Base-by-base conservation (phyloP, 2,329 filamentous ascomycete genomes). In the Colletotrichum euphorbiae region DNA sequence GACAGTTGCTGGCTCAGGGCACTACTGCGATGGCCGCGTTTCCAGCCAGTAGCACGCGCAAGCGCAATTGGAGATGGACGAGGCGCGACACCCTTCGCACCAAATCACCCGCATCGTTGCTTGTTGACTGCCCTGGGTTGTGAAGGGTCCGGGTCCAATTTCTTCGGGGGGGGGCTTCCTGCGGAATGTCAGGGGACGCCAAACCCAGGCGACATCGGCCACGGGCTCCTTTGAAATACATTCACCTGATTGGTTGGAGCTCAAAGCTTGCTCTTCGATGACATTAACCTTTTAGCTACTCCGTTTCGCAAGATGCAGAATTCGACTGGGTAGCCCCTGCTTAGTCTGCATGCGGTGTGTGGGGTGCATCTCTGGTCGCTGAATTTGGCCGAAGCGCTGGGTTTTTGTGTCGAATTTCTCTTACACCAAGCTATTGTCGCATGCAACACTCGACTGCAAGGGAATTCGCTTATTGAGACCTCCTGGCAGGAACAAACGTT, bases 151-250 rank as follows among this genome's bases (percentile, higher is more conserved):
- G 50, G 67, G 56, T 67, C 62, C 62, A 67, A 51, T 52, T 57
- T 28, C 46, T 65, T 59, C n/a, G 54, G 54, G 36, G 62, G 48
- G 15, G 62, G 48, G 12, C 36, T 57, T 62, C 50, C 50, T 69
- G 62, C 52, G 62, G 55, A 11, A 46, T 56, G 51, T 43, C 56
- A 67, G 69, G 68, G 67, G 59, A 42, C 40, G 50, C 61, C 33
- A 55, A 65, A 33, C 54, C 43, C 54, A 70, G 60, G 68, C 70
- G 70, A 70, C 68, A 70, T 70, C 68, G 68, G 68, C 70, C 68
- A 67, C 68, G 60, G 67, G 64, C 63, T 21, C 69, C 64, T 70
- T 71, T 70, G 68, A 71, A 71, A 70, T 70, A n/a, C 63, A 60
- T 52, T 40, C 40, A 54, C 60, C 12, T 71, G 70, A 70, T 71